These are phyloP conservation scores for Sanghuangporus baumii DNA, from an alignment of 1,284 basidiomycete genomes.

Conservation along the genomic window DNA sequence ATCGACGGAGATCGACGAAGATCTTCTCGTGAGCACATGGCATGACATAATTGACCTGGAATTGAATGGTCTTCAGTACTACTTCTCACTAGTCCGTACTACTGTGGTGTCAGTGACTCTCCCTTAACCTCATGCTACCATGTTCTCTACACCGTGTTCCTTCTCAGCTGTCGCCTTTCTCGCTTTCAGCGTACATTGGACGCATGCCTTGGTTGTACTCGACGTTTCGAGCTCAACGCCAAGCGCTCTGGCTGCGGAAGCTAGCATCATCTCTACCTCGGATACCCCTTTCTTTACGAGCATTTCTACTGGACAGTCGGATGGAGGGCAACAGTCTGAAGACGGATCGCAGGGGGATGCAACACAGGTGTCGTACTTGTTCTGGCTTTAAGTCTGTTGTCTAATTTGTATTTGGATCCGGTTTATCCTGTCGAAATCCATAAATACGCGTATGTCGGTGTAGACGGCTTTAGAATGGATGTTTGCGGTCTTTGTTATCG, in stretches of 20 bases:
- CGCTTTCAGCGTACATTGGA: background rate
- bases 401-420: background rate
- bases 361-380: constrained; percentile 1
- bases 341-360: background rate
- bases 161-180: background rate
- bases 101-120: background rate
- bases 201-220: no score
- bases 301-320: background rate
- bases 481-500: constrained; percentile 9
- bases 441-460: background rate
- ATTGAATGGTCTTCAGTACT: no score
- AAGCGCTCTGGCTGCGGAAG: background rate
- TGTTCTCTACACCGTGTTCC: background rate
- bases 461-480: constrained; percentile 17
- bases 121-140: background rate
- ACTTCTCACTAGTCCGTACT: no score
- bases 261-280: background rate
- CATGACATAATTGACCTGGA: background rate
- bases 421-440: background rate
- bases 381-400: background rate
- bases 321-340: background rate
- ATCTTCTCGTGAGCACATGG: background rate
- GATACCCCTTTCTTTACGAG: constrained; percentile 10
- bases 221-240: background rate
- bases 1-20: no score